These are phyloP conservation scores for Termitomyces sp. DNA, from an alignment of 1,284 basidiomycete genomes.

Conservation along the genomic window DNA sequence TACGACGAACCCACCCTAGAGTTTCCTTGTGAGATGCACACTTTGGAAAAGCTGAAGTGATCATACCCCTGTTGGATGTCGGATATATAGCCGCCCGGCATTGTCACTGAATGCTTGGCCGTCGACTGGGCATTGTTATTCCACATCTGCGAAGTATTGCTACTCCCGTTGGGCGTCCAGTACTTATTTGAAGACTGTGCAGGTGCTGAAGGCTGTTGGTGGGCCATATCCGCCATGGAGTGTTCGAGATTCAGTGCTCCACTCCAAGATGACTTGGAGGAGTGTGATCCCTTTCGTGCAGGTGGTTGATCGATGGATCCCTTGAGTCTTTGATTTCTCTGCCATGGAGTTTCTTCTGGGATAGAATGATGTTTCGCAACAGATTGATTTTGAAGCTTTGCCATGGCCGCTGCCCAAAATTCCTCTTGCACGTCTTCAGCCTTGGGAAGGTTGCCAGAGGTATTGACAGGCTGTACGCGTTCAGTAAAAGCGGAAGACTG, in stretches of 20 bases:
- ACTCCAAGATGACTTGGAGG: conserved; percentile 9
- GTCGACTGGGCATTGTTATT: conserved; percentile 1
- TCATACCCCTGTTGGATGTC: conserved; percentile 18
- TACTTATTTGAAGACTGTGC: conserved; percentile 2
- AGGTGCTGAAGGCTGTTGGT: conserved; percentile 5
- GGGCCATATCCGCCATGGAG: conserved; percentile 1
- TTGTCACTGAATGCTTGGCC: conserved; percentile 2
- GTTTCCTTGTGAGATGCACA: neutral
- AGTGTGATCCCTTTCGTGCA: conserved; percentile 2
- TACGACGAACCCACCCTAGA: conserved; percentile 4
- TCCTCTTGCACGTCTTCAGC: conserved; percentile 8
- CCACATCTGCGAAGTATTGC: conserved; percentile 7
- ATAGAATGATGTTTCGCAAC: neutral
- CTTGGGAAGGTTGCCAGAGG: neutral
- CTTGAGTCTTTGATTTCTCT: conserved; percentile 13
- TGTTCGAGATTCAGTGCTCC: conserved; percentile 5
- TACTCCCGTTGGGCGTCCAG: conserved; percentile 10
- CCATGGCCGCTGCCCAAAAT: conserved; percentile 11
- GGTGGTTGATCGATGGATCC: conserved; percentile 5
- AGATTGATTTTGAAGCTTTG: conserved; percentile 2
- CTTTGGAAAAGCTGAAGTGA: neutral
- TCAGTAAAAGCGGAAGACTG: conserved; percentile 5
- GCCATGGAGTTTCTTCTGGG: conserved; percentile 16
- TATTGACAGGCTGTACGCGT: neutral
- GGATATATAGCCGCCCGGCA: conserved; percentile 10